Percentiles rank a stretch among this genome's conserved stretches.
These are phyloP conservation scores for Cylindrodendrum hubeiense DNA, from an alignment of 2,329 filamentous ascomycete genomes.

Conservation along the genomic window DNA sequence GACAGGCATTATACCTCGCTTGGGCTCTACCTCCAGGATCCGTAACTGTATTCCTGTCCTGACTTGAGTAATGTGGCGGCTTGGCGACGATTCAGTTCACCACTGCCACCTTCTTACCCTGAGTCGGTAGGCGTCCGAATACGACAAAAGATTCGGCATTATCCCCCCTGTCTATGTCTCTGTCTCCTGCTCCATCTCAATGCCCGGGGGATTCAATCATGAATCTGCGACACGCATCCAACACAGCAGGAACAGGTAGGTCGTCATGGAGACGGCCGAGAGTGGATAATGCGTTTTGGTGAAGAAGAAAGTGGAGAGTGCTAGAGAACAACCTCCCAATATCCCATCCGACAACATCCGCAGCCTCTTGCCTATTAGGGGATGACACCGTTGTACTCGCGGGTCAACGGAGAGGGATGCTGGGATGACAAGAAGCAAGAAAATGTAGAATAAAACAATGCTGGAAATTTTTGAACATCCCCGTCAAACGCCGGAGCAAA, in stretches of 20 bases:
- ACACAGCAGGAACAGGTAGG: slow-evolving; percentile 2
- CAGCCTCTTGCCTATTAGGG: not conserved
- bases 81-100: slow-evolving; percentile 11
- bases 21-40: not conserved
- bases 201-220: not conserved
- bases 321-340: slow-evolving; percentile 25
- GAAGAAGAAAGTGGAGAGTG: slow-evolving; percentile 13
- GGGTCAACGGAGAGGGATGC: not conserved
- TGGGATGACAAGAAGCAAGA: not conserved
- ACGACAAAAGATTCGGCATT: not conserved
- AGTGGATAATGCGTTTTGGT: slow-evolving; percentile 35
- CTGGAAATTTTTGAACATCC: not conserved
- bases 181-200: not conserved
- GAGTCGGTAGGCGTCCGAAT: slow-evolving; percentile 31
- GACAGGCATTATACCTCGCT: not conserved
- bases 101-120: slow-evolving; percentile 1
- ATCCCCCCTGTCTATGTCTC: not conserved
- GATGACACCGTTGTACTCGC: not conserved
- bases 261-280: slow-evolving; percentile 41
- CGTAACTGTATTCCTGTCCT: not conserved
- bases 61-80: slow-evolving; percentile 5
- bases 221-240: slow-evolving; percentile 1
- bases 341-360: slow-evolving; percentile 37
- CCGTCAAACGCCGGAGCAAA: not conserved
- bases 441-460: not conserved